phyloP scores from a whole-genome alignment of 2,329 filamentous ascomycete genomes.

The Clonostachys byssicola region DNA sequence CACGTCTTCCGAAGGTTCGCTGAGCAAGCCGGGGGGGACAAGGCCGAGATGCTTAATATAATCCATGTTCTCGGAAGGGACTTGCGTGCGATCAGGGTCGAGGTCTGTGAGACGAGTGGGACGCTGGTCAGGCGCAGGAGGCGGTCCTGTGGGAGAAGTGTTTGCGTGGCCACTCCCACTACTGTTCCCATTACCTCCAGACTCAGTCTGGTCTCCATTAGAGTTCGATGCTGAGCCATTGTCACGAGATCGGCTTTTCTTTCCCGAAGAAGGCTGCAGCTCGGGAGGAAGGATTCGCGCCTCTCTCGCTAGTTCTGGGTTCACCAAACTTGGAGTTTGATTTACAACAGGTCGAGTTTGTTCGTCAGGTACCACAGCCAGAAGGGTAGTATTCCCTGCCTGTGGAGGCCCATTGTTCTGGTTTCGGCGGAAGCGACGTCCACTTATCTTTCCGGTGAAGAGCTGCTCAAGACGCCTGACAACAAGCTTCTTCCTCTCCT shows the following conservation, averaged over 20 bases:
- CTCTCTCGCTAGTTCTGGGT: conserved; percentile 35
- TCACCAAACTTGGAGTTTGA: background rate
- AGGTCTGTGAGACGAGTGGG: conserved; percentile 74
- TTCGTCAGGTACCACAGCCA: too few species aligned
- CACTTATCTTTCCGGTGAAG: conserved; percentile 66
- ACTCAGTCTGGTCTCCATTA: conserved; percentile 40
- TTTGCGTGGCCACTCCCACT: conserved; percentile 23
- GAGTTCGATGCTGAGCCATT: conserved; percentile 41
- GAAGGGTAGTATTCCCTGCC: conserved; percentile 15
- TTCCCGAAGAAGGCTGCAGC: conserved; percentile 19
- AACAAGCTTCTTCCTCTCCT: conserved; percentile 71
- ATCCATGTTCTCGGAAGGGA: conserved; percentile 72
- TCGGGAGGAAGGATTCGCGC: conserved; percentile 38
- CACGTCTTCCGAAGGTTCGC: conserved; percentile 34
- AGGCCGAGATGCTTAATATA: conserved; percentile 75
- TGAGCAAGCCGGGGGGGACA: conserved; percentile 50
- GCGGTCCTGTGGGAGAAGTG: conserved; percentile 30
- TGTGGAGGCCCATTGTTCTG: conserved; percentile 20
- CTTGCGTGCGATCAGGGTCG: conserved; percentile 72
- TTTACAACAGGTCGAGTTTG: background rate
- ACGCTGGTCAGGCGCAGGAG: conserved; percentile 59
- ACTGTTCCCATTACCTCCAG: conserved; percentile 27
- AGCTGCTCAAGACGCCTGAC: conserved; percentile 75
- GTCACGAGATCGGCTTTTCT: conserved; percentile 35
- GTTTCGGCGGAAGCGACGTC: conserved; percentile 25